Conservation (phyloP, 2,329 filamentous ascomycete species). For the Fusarium siculi region DNA sequence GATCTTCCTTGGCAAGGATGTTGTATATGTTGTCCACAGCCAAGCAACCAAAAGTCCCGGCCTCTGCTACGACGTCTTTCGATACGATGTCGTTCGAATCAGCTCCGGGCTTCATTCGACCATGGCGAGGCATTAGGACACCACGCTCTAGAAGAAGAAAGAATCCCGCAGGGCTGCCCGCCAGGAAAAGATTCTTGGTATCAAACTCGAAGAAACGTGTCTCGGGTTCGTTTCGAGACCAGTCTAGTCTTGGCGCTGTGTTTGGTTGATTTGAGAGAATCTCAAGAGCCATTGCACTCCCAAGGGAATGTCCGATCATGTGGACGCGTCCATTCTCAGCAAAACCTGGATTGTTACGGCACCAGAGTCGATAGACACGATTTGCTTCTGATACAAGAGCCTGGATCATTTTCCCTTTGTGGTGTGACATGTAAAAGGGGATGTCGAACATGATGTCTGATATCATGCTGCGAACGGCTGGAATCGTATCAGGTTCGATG, state of each 20-base stretch:
- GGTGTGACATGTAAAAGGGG: slow-evolving; percentile 95
- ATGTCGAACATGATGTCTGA: slow-evolving; percentile 99
- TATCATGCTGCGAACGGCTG: slow-evolving; percentile 91
- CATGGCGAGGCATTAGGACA: slow-evolving; percentile 78
- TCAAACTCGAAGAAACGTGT: slow-evolving; percentile 86
- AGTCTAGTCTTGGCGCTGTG: slow-evolving; percentile 63
- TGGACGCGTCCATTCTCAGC: slow-evolving; percentile 84
- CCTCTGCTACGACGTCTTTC: slow-evolving; percentile 75
- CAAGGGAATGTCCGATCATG: slow-evolving; percentile 91
- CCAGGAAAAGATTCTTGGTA: slow-evolving; percentile 87
- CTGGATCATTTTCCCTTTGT: slow-evolving; percentile 93
- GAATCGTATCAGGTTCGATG: slow-evolving; percentile 90
- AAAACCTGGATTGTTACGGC: slow-evolving; percentile 90
- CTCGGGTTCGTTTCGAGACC: slow-evolving; percentile 53
- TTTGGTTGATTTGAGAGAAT: slow-evolving; percentile 92
- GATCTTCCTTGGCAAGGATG: slow-evolving; percentile 75
- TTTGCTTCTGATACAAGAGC: slow-evolving; percentile 93
- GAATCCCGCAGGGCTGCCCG: slow-evolving; percentile 90
- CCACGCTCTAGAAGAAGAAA: slow-evolving; percentile 87
- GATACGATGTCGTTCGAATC: slow-evolving; percentile 69
- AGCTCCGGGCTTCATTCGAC: slow-evolving; percentile 78
- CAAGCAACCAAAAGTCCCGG: slow-evolving; percentile 86
- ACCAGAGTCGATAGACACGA: slow-evolving; percentile 95
- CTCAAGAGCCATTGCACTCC: slow-evolving; percentile 93
- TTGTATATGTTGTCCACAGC: slow-evolving; percentile 98